Base-by-base conservation (phyloP, 2,329 filamentous ascomycete genomes). In the Alternaria conjuncta region DNA sequence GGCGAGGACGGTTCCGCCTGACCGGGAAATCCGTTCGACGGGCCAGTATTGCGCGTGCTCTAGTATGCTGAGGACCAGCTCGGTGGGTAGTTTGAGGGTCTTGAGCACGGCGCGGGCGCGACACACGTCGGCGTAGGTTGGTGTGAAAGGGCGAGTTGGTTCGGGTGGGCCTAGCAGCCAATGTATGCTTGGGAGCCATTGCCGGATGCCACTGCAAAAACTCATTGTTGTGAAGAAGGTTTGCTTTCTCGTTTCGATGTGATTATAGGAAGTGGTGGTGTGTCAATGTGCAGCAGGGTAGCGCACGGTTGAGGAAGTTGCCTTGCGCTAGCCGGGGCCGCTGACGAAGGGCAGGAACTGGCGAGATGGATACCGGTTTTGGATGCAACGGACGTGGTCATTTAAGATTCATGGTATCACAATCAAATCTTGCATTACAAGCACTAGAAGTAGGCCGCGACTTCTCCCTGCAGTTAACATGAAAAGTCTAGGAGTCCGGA, bases 51-150 rank as follows among this genome's bases (percentile, higher is more conserved):
- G 43, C 10, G 76, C 74, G 28, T 59, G 43, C 2, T 77, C 70
- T 3, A 79, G 63, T 18, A 78, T 72, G 3, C 70, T 56, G 8
- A 79, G 71, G 3, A 73, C 71, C 15, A 79, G 67, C 28, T 79
- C 76, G 4, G 70, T 75, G 8, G 76, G 76, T 5, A 79, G 66
- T 8, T 65, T 63, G 7, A 72, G 60, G 2, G 60, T 25, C 18
- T 71, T 67, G 20, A 78, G 69, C 6, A 73, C 59, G 0, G 67
- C 69, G 20, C 76, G 71, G 6, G 64, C 67, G 25, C 63, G 62
- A 50, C 68, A 65, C 4, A 78, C 68, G 47, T 76, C 71, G 13
- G 66, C 58, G 57, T 75, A 77, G 23, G 65, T 69, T 26, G 68
- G 66, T 25, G 57, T 58, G 25, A 58, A 58, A 5, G 46, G 56